Evolutionary conservation across 257 asterid species (phyloP).

Genomic region (Fraxinus excelsior): DNA sequence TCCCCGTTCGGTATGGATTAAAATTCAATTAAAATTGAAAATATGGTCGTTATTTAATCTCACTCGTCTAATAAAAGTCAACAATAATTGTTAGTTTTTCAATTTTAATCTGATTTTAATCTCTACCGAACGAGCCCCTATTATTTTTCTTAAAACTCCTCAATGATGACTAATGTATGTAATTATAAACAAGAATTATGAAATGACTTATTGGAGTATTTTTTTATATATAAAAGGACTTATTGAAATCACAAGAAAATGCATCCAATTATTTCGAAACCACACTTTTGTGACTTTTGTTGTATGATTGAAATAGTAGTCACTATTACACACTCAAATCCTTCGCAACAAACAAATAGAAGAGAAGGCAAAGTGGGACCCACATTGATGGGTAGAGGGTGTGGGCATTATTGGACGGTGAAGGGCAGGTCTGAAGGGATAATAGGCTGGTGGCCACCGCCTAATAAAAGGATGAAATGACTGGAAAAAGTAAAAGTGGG

Average conservation of each 20-base stretch:
- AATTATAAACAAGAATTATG: too few relatives aligned
- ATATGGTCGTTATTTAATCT: too few relatives aligned
- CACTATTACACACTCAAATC: neutral
- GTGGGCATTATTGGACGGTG: neutral
- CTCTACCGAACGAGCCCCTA: too few relatives aligned
- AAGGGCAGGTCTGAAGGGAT: neutral
- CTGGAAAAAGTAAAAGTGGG: neutral
- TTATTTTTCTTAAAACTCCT: too few relatives aligned
- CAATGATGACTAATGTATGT: too few relatives aligned
- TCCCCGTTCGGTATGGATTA: too few relatives aligned
- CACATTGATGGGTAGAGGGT: neutral
- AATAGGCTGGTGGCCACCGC: neutral
- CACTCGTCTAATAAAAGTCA: too few relatives aligned
- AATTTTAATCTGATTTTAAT: too few relatives aligned
- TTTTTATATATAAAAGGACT: neutral
- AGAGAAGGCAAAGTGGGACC: neutral
- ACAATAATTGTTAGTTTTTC: too few relatives aligned
- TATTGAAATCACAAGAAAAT: neutral
- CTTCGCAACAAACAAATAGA: neutral
- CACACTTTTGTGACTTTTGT: slow-evolving; percentile 10
- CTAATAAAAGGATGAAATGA: slow-evolving; percentile 1
- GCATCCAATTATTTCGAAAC: neutral
- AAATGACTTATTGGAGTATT: too few relatives aligned
- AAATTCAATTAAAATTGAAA: too few relatives aligned
- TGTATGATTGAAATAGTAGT: slow-evolving; percentile 21